Conservation (phyloP, 1,139 yeast species). For the Lodderomyces metapsilosis region DNA sequence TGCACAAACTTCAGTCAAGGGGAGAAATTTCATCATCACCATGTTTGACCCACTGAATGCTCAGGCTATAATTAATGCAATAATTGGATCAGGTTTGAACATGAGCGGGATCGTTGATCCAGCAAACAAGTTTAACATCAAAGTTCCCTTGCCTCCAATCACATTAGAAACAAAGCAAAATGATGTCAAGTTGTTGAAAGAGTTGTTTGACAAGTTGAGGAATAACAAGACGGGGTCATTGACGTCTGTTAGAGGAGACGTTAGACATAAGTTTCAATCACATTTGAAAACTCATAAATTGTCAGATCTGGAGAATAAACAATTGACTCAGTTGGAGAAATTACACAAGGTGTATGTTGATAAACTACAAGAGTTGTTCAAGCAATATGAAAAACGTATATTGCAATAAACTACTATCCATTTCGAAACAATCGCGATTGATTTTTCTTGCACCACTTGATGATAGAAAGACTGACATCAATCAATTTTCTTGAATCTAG, state of each 20-base stretch:
- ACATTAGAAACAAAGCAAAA: conserved; percentile 67
- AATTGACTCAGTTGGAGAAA: conserved; percentile 61
- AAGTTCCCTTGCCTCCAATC: conserved; percentile 72
- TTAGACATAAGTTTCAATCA: conserved; percentile 56
- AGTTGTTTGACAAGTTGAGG: conserved; percentile 61
- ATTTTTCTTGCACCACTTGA: conserved; percentile 42
- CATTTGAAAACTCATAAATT: conserved; percentile 46
- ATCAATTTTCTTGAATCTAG: conserved; percentile 32
- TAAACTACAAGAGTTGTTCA: conserved; percentile 57
- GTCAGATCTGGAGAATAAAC: conserved; percentile 53
- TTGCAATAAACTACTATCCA: conserved; percentile 23
- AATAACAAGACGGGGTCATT: conserved; percentile 43
- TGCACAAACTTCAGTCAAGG: conserved; percentile 77
- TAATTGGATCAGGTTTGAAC: conserved; percentile 66
- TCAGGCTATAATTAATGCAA: conserved; percentile 66
- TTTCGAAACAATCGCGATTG: conserved; percentile 31
- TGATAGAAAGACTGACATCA: conserved; percentile 29
- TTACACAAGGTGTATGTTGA: conserved; percentile 62
- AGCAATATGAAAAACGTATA: conserved; percentile 56
- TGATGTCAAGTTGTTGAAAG: conserved; percentile 59
- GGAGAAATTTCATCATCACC: conserved; percentile 67
- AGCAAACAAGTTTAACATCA: conserved; percentile 67
- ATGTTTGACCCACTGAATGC: conserved; percentile 79
- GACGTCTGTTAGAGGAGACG: conserved; percentile 59
- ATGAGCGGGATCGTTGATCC: conserved; percentile 79